Evolutionary conservation across 1,284 basidiomycete genomes (phyloP), one percentile per base, ranked within the genome.

Genomic region (Leccinum cinnamomeum): DNA sequence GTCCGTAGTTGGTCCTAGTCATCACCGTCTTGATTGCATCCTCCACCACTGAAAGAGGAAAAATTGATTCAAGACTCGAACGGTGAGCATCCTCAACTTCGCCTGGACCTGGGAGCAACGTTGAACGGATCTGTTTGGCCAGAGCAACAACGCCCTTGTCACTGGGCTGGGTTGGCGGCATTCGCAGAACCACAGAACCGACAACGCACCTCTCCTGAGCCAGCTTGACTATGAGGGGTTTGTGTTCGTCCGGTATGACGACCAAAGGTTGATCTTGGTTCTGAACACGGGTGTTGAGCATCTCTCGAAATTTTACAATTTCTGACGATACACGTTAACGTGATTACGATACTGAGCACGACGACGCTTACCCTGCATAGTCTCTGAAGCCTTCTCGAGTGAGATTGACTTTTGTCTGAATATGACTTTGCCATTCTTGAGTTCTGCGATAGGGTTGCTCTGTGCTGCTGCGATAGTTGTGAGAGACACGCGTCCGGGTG

Each of bases 381-480:
- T 92, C 70, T 93, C 90, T 33, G 89, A 90, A 67, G 87, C 83
- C 70, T 90, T 89, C 72, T 92, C 88, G 61, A 91, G 85, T 0
- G 87, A 84, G 50, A 91, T 70, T 3, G 82, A 77, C 74, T 92
- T 95, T 79, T 96, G 94, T 74, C 84, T 92, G 69, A 94, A 85
- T 4, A 86, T 67, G 1, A 92, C 82, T 72, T 89, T 95, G 37
- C 90, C 90, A 72, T 89, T 90, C 78, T 83, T 90, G 18, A 92
- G 69, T 64, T 91, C 90, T 7, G 82, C 83, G 16, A 87, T 73
- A 5, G 76, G 64, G 1, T 74, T 62, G 69, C 79, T 84, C 51
- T 76, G 76, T 35, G 66, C 70, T 74, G 58, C 46, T 59, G 56
- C 25, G 23, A 56, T n/a, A 58, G 28, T 58, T 25, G 16, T 67